Conservation (phyloP, 768 basidiomycete species). For the Mycena pura region DNA sequence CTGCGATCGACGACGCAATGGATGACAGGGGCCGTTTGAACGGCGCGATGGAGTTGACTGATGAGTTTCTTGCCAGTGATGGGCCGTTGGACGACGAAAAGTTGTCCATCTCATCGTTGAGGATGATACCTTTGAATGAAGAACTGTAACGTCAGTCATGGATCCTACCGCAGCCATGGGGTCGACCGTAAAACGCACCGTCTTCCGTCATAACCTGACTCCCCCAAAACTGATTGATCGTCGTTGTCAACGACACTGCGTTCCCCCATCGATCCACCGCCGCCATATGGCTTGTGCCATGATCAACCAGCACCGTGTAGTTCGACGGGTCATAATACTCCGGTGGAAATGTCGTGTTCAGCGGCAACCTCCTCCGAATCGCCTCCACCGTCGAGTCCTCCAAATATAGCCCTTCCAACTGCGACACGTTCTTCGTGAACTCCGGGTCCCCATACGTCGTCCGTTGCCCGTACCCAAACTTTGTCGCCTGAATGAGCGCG, state of each 20-base stretch:
- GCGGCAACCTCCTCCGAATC: constrained; percentile 34
- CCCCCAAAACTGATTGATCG: constrained; percentile 35
- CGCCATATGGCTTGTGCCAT: constrained; percentile 45
- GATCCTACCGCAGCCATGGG: too few relatives aligned
- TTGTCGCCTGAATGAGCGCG: constrained; percentile 39
- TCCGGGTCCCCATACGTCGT: constrained; percentile 43
- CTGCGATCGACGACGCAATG: constrained; percentile 42
- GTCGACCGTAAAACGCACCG: too few relatives aligned
- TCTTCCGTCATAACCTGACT: constrained; percentile 35
- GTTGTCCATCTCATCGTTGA: constrained; percentile 39
- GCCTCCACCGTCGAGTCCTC: constrained; percentile 31
- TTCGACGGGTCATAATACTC: constrained; percentile 40
- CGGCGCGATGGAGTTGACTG: constrained; percentile 41
- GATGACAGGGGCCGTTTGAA: constrained; percentile 40
- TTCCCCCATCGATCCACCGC: constrained; percentile 40
- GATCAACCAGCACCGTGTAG: constrained; percentile 37
- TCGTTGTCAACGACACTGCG: constrained; percentile 35
- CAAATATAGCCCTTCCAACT: constrained; percentile 38
- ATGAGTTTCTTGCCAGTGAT: constrained; percentile 45
- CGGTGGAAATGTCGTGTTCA: constrained; percentile 35
- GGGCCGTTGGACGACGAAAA: constrained; percentile 31
- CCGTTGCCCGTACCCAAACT: constrained; percentile 43
- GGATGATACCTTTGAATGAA: too few relatives aligned
- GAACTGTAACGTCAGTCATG: too few relatives aligned
- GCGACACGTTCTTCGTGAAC: constrained; percentile 44